Conservation (phyloP, 2,329 filamentous ascomycete species). For the Teratosphaeria pseudoeucalypti region DNA sequence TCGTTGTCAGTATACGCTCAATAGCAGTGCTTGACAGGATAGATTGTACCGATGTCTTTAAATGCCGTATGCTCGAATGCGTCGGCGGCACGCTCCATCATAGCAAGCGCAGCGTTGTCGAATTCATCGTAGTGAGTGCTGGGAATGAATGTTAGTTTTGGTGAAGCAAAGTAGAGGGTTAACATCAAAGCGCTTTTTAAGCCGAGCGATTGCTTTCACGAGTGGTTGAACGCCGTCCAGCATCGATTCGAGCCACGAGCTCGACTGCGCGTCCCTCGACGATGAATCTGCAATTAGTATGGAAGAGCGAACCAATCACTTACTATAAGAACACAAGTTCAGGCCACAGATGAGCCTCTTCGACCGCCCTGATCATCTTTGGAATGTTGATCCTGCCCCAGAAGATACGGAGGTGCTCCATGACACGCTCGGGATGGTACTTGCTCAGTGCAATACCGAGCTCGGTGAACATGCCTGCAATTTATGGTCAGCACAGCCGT, state of each 20-base stretch:
- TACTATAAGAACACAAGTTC: conserved; percentile 89
- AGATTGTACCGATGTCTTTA: conserved; percentile 60
- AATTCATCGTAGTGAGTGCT: conserved; percentile 85
- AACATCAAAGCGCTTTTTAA: too few relatives aligned
- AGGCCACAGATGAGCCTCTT: conserved; percentile 93
- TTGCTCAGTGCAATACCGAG: conserved; percentile 85
- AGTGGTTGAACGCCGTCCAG: neutral
- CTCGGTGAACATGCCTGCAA: conserved; percentile 78
- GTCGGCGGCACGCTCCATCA: conserved; percentile 95
- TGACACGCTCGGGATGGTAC: conserved; percentile 89
- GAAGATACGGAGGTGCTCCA: conserved; percentile 98
- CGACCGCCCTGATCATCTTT: conserved; percentile 86
- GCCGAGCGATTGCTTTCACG: neutral
- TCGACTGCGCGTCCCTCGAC: neutral
- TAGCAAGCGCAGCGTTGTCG: conserved; percentile 91
- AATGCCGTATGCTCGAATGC: conserved; percentile 99
- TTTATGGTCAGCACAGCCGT: conserved; percentile 2
- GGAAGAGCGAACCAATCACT: neutral
- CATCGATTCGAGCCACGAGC: neutral
- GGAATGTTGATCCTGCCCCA: conserved; percentile 96
- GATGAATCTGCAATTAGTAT: neutral
- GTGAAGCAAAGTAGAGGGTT: too few relatives aligned
- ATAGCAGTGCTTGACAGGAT: neutral
- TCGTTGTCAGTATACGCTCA: conserved; percentile 26
- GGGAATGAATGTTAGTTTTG: neutral